Conservation (phyloP, 2,329 filamentous ascomycete species). For the Paraconiothyrium sp. region DNA sequence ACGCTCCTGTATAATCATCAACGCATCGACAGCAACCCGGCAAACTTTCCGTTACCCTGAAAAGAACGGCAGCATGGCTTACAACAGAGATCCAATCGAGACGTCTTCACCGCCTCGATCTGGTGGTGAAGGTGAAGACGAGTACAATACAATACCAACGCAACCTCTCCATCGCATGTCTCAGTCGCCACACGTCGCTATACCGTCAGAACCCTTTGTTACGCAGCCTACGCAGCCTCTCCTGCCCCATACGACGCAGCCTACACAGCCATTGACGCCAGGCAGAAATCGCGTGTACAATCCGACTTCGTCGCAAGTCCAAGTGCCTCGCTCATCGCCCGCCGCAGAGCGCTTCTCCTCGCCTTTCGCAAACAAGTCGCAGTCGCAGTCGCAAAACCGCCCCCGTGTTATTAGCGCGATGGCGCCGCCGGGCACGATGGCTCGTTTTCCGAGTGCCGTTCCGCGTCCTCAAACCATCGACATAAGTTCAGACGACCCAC, state of each 20-base stretch:
- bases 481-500: conserved; percentile 57
- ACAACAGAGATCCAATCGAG: conserved; percentile 43
- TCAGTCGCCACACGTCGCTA: conserved; percentile 5
- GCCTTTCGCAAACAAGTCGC: conserved; percentile 42
- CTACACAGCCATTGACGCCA: conserved; percentile 66
- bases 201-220: conserved; percentile 58
- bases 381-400: conserved; percentile 37
- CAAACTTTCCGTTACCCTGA: conserved; percentile 8
- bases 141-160: conserved; percentile 25
- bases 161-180: conserved; percentile 5
- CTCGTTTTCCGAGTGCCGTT: conserved; percentile 66
- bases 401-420: conserved; percentile 66
- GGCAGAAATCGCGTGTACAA: conserved; percentile 43
- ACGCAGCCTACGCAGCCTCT: conserved; percentile 47
- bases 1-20: conserved; percentile 15
- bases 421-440: conserved; percentile 79
- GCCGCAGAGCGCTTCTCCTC: conserved; percentile 55
- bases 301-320: conserved; percentile 61
- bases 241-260: conserved; percentile 59
- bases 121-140: conserved; percentile 54
- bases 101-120: conserved; percentile 42
- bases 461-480: conserved; percentile 52
- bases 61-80: conserved; percentile 36
- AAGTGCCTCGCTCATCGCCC: conserved; percentile 91
- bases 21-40: neutral